Evolutionary conservation across 495 filamentous ascomycete species (phyloP).

Genomic region (Podospora conica): DNA sequence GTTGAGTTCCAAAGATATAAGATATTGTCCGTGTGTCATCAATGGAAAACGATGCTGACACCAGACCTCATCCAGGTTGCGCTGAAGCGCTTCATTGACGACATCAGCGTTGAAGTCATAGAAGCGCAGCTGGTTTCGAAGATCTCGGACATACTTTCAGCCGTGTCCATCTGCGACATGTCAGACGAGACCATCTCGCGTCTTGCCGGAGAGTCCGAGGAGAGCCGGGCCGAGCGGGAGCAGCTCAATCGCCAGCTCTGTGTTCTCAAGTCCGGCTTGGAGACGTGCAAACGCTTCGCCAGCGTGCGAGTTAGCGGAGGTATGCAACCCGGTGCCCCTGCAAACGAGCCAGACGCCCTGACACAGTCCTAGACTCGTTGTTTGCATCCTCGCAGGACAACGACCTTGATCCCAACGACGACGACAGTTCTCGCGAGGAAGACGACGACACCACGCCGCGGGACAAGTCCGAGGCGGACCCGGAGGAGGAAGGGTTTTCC

Average conservation of each 20-base stretch:
- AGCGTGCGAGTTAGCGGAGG: slow-evolving; percentile 18
- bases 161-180: slow-evolving; percentile 42
- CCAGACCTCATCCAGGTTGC: slow-evolving; percentile 43
- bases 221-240: slow-evolving; percentile 41
- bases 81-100: slow-evolving; percentile 56
- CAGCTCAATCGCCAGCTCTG: slow-evolving; percentile 47
- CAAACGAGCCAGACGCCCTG: not conserved
- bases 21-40: no score
- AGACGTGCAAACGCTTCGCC: slow-evolving; percentile 45
- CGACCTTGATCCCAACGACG: no score
- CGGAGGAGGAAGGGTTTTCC: no score
- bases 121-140: slow-evolving; percentile 51
- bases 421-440: no score
- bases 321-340: slow-evolving; percentile 1
- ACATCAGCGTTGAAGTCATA: slow-evolving; percentile 52
- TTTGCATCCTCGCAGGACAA: no score
- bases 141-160: slow-evolving; percentile 39
- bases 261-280: slow-evolving; percentile 43
- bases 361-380: not conserved
- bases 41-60: no score
- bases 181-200: slow-evolving; percentile 33
- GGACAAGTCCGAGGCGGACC: no score
- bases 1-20: not conserved
- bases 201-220: slow-evolving; percentile 52
- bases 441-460: no score